Evolutionary conservation across 1,139 yeast species (phyloP), one percentile per base, ranked within the genome.

Genomic region (Kluyveromyces marxianus): DNA sequence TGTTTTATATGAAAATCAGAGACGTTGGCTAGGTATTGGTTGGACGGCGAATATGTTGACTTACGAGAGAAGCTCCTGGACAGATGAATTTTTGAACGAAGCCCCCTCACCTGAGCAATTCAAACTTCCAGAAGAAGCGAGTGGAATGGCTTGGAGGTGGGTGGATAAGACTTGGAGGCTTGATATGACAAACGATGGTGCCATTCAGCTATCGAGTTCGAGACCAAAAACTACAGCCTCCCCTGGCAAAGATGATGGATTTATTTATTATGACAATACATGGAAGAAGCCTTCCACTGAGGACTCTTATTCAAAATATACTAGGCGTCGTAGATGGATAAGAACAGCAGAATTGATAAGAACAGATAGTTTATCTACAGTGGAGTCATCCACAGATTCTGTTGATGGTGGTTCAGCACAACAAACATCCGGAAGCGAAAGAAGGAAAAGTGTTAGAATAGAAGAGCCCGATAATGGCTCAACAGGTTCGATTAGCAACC

Each of bases 21-120:
- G 98, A 60, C 81, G 95, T 57, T 92, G 98, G 98, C 72, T 92
- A 40, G 98, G 97, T 7, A 87, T 92, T 57, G 98, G 98, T 8
- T 92, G 98, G 98, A 90, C 98, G 0, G 74, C 94, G 6, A 89
- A 89, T 60, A 72, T 92, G 61, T 72, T 92, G 51, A 83, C 95
- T 33, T 92, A 92, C 63, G 98, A 92, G 65, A 76, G 98, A 59
- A 81, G 96, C 0, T 84, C 97, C 2, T 92, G 97, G 97, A 90
- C 97, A 0, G 98, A 92, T 64, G 97, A 90, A 65, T 89, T 89
- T 59, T 71, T 89, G 50, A 90, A 90, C 63, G 96, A 89, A 60
- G 77, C 90, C 1, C 79, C 84, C 3, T 73, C 90, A 4, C 83
- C 90, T 26, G 92, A 83, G 4, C 67, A 75, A 26, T 92, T 90